Conservation (phyloP, 305 asterid genomes). For the Plantago lanceolata region DNA sequence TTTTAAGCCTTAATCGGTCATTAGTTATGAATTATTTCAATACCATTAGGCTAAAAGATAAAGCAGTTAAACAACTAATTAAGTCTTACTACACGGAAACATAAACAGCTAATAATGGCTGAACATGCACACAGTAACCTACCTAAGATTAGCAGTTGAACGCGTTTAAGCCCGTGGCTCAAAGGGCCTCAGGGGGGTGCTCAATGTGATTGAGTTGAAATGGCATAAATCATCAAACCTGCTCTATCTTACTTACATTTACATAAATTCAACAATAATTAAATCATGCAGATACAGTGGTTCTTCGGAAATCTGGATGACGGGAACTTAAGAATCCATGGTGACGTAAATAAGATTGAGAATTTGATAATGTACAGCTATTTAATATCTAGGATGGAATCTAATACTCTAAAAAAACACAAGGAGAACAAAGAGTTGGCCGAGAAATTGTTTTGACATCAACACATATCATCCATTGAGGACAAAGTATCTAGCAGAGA, state of each 20-base stretch:
- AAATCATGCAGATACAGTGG: conserved; percentile 35
- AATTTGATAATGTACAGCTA: conserved; percentile 44
- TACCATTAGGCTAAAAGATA: conserved; percentile 18
- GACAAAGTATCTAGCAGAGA: conserved; percentile 47
- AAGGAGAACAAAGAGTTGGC: conserved; percentile 9
- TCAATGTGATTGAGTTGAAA: conserved; percentile 43
- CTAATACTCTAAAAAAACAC: conserved; percentile 27
- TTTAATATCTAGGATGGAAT: conserved; percentile 66
- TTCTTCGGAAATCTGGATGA: conserved; percentile 43
- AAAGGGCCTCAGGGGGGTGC: conserved; percentile 39
- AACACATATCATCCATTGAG: conserved; percentile 22
- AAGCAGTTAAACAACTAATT: conserved; percentile 10
- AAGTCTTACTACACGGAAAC: conserved; percentile 20
- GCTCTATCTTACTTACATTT: background rate
- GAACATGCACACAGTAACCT: conserved; percentile 35
- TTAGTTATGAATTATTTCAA: conserved; percentile 23
- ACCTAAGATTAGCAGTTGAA: conserved; percentile 31
- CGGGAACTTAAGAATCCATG: conserved; percentile 27
- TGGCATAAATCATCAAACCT: background rate
- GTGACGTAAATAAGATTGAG: conserved; percentile 54
- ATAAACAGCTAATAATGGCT: conserved; percentile 29
- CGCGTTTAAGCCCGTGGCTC: conserved; percentile 46
- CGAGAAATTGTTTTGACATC: conserved; percentile 19
- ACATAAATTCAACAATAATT: background rate
- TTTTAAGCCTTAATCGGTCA: conserved; percentile 21